These are phyloP conservation scores for Trichoderma cornu-damae DNA, from an alignment of 2,329 filamentous ascomycete genomes.

Conservation along the genomic window DNA sequence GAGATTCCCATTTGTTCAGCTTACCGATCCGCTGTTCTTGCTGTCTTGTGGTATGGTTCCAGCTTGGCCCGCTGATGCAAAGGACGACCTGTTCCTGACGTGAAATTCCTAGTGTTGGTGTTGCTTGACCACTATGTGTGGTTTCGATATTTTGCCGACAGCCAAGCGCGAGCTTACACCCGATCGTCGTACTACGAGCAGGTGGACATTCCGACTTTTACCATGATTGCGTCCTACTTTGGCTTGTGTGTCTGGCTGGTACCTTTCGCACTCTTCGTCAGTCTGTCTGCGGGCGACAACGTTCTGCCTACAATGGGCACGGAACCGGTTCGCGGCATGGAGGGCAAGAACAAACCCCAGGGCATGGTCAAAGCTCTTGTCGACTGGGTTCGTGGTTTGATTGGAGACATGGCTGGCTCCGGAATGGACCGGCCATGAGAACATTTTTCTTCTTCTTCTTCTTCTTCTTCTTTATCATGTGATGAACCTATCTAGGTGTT, in stretches of 20 bases:
- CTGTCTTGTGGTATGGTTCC: slow-evolving; percentile 64
- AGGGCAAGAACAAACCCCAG: slow-evolving; percentile 50
- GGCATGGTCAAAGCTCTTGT: slow-evolving; percentile 64
- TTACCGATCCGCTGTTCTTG: slow-evolving; percentile 82
- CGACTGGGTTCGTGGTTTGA: slow-evolving; percentile 50
- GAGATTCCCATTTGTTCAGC: slow-evolving; percentile 69
- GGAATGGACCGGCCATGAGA: slow-evolving; percentile 22
- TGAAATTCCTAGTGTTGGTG: slow-evolving; percentile 62
- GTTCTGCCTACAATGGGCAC: slow-evolving; percentile 88
- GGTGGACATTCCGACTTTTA: slow-evolving; percentile 70
- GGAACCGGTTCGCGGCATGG: slow-evolving; percentile 43
- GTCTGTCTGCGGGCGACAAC: slow-evolving; percentile 88
- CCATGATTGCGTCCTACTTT: slow-evolving; percentile 93
- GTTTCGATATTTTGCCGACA: slow-evolving; percentile 84
- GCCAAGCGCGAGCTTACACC: slow-evolving; percentile 53
- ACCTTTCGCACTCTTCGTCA: slow-evolving; percentile 92
- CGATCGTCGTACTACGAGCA: slow-evolving; percentile 59
- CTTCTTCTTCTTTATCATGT: slow-evolving; percentile 3
- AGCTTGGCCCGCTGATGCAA: background rate
- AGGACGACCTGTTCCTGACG: background rate
- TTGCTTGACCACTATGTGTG: slow-evolving; percentile 89
- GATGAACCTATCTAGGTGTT: background rate
- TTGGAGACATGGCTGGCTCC: slow-evolving; percentile 42
- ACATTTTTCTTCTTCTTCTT: background rate
- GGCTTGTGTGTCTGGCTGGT: slow-evolving; percentile 95